A percentile compares a stretch with the other conserved stretches of the same genome.
Evolutionary conservation across 2,329 filamentous ascomycete species (phyloP).

Genomic region (Pseudogymnoascus destructans): DNA sequence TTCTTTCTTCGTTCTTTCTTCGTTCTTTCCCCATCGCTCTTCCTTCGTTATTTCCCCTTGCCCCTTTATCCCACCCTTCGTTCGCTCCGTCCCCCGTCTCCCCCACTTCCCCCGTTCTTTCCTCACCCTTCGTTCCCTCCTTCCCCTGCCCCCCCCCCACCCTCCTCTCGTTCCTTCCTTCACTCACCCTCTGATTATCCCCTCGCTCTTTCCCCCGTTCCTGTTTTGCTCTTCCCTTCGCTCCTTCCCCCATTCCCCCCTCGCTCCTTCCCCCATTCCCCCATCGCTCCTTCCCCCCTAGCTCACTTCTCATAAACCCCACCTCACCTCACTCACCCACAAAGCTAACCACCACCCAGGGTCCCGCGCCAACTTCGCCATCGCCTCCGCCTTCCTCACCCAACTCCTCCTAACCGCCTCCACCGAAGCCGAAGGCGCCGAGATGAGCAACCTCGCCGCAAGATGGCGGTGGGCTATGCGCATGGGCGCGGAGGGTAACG

Average conservation of each 20-base stretch:
- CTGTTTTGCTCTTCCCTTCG: neutral
- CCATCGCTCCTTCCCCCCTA: neutral
- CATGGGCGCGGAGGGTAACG: conserved; percentile 18
- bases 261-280: neutral
- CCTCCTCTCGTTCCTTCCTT: neutral
- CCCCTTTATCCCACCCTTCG: neutral
- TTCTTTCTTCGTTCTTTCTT: neutral
- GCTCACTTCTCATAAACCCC: neutral
- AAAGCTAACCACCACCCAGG: conserved; percentile 13
- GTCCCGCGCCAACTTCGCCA: conserved; percentile 26
- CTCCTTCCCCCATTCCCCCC: neutral
- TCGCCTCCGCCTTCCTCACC: conserved; percentile 25
- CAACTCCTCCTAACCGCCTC: conserved; percentile 23
- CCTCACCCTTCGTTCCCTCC: neutral
- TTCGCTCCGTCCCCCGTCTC: neutral
- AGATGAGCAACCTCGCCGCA: conserved; percentile 21
- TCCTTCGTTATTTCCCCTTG: neutral
- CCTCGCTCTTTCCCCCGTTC: neutral
- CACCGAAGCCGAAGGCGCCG: conserved; percentile 19
- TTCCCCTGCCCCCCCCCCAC: neutral
- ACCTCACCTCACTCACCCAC: neutral
- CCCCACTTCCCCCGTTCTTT: neutral
- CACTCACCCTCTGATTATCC: too few relatives aligned
- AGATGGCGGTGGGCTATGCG: conserved; percentile 25
- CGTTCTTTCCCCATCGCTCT: neutral